Evolutionary conservation across 1,139 yeast genomes (phyloP).

Genomic region (Debaryomyces robertsiae): DNA sequence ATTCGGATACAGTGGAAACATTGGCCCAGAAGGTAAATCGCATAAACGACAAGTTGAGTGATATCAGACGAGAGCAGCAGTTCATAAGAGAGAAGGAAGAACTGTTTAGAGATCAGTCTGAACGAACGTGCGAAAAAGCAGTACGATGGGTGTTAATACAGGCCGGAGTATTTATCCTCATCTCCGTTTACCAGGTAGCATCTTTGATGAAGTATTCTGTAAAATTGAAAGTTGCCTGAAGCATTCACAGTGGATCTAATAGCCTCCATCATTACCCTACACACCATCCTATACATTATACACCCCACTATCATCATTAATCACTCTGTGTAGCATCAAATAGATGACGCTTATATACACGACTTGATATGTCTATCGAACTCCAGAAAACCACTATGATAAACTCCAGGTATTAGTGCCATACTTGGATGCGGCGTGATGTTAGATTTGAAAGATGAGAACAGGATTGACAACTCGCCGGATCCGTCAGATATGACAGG

Average conservation of each 20-base stretch:
- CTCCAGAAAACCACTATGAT: too few species aligned
- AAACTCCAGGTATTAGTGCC: too few species aligned
- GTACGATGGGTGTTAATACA: slow-evolving; percentile 69
- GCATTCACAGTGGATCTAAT: background rate
- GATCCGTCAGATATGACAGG: too few species aligned
- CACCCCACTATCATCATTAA: too few species aligned
- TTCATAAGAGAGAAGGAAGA: slow-evolving; percentile 73
- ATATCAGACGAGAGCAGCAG: slow-evolving; percentile 64
- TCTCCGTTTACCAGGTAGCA: slow-evolving; percentile 70
- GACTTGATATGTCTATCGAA: too few species aligned
- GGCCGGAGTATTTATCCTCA: slow-evolving; percentile 52
- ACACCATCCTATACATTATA: too few species aligned
- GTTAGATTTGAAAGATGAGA: too few species aligned
- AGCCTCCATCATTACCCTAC: too few species aligned
- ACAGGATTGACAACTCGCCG: too few species aligned
- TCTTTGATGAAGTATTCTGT: slow-evolving; percentile 65
- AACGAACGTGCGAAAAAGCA: slow-evolving; percentile 64
- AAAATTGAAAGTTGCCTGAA: slow-evolving; percentile 50
- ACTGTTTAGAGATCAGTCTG: slow-evolving; percentile 66
- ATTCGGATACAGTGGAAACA: slow-evolving; percentile 47
- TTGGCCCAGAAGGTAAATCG: slow-evolving; percentile 56
- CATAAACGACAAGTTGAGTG: slow-evolving; percentile 55
- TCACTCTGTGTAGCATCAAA: too few species aligned
- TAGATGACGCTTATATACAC: too few species aligned
- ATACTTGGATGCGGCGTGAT: too few species aligned